Conservation (phyloP, 352 stramenopile species). For the Aphanomyces stellatus region DNA sequence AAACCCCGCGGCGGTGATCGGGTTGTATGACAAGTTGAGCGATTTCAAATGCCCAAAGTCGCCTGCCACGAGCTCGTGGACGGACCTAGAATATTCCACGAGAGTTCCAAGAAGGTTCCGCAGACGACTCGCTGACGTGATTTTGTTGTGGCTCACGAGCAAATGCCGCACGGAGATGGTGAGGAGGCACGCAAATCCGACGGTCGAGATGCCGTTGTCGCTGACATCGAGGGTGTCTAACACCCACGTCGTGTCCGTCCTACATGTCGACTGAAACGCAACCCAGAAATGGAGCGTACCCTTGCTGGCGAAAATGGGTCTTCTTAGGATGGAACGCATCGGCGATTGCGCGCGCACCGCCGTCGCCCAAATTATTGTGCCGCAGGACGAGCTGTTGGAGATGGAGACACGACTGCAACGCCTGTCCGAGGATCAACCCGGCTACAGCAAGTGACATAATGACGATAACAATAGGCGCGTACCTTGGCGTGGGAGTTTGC, state of each 20-base stretch:
- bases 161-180: neutral
- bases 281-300: neutral
- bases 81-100: neutral
- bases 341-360: conserved; percentile 12
- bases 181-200: conserved; percentile 7
- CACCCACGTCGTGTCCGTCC: neutral
- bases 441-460: neutral
- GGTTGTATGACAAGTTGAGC: conserved; percentile 16
- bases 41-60: neutral
- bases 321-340: conserved; percentile 8
- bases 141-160: conserved; percentile 19
- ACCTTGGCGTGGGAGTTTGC: conserved; percentile 18
- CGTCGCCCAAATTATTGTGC: conserved; percentile 18
- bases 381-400: neutral
- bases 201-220: conserved; percentile 18
- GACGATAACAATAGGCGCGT: too few species aligned
- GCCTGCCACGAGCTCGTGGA: neutral
- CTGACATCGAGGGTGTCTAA: conserved; percentile 9
- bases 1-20: conserved; percentile 8
- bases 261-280: neutral
- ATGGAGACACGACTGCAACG: neutral
- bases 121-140: too few species aligned
- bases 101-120: neutral
- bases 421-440: conserved; percentile 15
- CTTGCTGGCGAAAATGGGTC: neutral